phyloP scores from a whole-genome alignment of 768 basidiomycete genomes.

The Suillus plorans region DNA sequence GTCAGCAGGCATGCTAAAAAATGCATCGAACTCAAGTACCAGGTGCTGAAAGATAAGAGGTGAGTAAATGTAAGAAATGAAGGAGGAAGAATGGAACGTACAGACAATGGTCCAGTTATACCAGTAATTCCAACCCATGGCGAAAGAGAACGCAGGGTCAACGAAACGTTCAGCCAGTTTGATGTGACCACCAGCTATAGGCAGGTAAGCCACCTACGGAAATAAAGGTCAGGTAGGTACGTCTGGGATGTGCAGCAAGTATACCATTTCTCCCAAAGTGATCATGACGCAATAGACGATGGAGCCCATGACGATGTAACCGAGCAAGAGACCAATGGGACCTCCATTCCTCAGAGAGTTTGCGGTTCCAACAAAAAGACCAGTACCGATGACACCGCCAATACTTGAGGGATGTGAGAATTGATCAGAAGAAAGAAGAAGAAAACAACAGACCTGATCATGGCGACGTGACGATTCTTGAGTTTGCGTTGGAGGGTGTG shows the following conservation, averaged over 20 bases:
- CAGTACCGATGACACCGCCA: constrained; percentile 57
- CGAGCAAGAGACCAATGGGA: constrained; percentile 73
- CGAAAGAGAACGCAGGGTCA: constrained; percentile 64
- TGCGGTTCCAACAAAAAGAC: constrained; percentile 70
- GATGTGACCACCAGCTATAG: constrained; percentile 80
- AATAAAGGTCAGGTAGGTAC: constrained; percentile 53
- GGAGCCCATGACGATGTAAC: constrained; percentile 63
- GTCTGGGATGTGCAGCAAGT: constrained; percentile 61
- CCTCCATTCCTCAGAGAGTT: constrained; percentile 53
- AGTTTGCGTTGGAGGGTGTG: constrained; percentile 53
- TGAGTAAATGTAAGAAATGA: constrained; percentile 21
- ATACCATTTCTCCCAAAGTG: constrained; percentile 62
- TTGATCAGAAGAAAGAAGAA: neutral
- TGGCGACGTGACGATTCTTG: constrained; percentile 78
- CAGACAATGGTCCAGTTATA: constrained; percentile 32
- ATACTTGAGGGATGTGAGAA: constrained; percentile 41
- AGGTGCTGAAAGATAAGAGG: constrained; percentile 9
- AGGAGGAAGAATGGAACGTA: constrained; percentile 2
- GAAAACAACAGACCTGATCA: constrained; percentile 59
- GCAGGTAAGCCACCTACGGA: constrained; percentile 62
- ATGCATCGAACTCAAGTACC: neutral
- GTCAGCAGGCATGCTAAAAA: constrained; percentile 3
- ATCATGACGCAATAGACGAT: constrained; percentile 78
- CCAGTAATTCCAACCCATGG: constrained; percentile 60
- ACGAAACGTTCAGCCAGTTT: constrained; percentile 82